Evolutionary conservation across 495 filamentous ascomycete genomes (phyloP), one percentile per base, ranked within the genome.

Genomic region (Jackrogersella multiformis): DNA sequence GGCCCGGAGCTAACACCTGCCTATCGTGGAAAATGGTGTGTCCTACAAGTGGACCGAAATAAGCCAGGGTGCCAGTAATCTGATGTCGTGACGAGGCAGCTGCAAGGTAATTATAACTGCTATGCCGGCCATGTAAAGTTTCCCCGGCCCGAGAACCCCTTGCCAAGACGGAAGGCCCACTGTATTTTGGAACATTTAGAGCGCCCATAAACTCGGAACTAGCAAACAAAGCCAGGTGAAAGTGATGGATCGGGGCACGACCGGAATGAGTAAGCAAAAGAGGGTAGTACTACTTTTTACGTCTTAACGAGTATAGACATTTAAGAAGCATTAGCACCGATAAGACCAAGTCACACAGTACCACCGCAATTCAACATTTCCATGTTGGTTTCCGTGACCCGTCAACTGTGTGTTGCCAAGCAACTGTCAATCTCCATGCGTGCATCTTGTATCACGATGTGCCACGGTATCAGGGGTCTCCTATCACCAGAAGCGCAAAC

Each of bases 51-150:
- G 60, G 60, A 9, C 41, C 15, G 6, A 23, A 34, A 38, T 28
- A 24, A 6, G 46, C 24, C 12, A 34, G 34, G 4, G 54, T 61
- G 48, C 26, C 38, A 45, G 36, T 48, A 61, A 16, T 28, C 26
- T 2, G 38, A 61, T 61, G 48, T 45, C 59, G 52, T 74, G 42
- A 39, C 39, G n/a, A n/a, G n/a, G n/a, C n/a, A n/a, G n/a, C n/a
- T n/a, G n/a, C n/a, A n/a, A n/a, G n/a, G n/a, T n/a, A n/a, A n/a
- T n/a, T n/a, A n/a, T 10, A n/a, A 8, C 7, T 49, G 28, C 8
- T 38, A 38, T 30, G 44, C 24, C 44, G 44, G 44, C 20, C 15
- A 12, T 1, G 10, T 30, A 15, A 32, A 15, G 3, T 49, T 26
- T 12, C 13, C 15, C 15, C 45, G 45, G n/a, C 18, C 45, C n/a